Evolutionary conservation across 31 red algal species (phyloP).

Genomic region (Asparagopsis taxiformis): DNA sequence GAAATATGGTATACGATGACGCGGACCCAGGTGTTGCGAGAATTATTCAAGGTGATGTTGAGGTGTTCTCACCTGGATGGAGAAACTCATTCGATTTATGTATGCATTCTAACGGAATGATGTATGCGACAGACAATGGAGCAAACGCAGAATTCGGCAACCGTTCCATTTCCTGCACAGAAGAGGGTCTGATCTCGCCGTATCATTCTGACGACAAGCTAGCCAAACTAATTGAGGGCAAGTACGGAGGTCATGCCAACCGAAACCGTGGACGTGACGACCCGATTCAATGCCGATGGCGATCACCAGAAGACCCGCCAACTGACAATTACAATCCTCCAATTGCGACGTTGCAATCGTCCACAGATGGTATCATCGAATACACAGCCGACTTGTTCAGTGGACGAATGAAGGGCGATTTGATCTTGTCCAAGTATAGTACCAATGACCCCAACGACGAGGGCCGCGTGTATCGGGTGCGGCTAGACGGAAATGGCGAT

Average conservation of each 20-base stretch:
- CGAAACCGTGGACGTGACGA: conserved; percentile 51
- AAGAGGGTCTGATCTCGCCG: conserved; percentile 23
- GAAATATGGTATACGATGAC: conserved; percentile 43
- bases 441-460: conserved; percentile 40
- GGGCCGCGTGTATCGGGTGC: conserved; percentile 44
- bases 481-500: conserved; percentile 30
- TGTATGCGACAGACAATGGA: conserved; percentile 67
- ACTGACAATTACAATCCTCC: conserved; percentile 39
- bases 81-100: conserved; percentile 58
- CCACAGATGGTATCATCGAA: conserved; percentile 73
- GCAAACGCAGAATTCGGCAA: conserved; percentile 69
- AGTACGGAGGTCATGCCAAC: conserved; percentile 54
- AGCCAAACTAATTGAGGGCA: conserved; percentile 28
- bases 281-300: conserved; percentile 56
- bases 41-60: conserved; percentile 46
- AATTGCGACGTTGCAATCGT: conserved; percentile 45
- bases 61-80: conserved; percentile 48
- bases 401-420: conserved; percentile 47
- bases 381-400: conserved; percentile 47
- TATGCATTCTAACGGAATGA: conserved; percentile 46
- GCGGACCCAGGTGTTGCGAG: conserved; percentile 29
- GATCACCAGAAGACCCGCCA: conserved; percentile 15
- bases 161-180: conserved; percentile 30
- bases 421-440: conserved; percentile 53
- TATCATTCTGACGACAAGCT: conserved; percentile 51